Evolutionary conservation across 768 basidiomycete genomes (phyloP).

Genomic region (Kwoniella shandongensis): DNA sequence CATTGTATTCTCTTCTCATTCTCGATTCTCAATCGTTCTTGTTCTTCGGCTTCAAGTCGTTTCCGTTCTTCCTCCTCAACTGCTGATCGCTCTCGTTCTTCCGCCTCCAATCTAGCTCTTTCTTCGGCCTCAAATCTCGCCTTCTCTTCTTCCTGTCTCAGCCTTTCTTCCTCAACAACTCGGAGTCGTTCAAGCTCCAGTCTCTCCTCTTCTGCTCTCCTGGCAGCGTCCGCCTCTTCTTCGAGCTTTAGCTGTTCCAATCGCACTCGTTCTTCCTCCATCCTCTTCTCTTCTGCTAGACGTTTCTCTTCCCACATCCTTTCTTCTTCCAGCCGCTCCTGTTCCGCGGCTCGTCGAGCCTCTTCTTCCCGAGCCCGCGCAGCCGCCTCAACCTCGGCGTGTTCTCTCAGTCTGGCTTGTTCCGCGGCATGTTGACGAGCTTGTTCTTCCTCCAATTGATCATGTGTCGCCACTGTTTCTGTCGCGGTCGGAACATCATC

Average conservation of each 20-base stretch:
- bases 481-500: no score
- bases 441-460: no score
- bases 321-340: slow-evolving; percentile 16
- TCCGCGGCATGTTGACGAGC: no score
- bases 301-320: slow-evolving; percentile 6
- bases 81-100: slow-evolving; percentile 12
- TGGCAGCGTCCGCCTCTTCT: slow-evolving; percentile 4
- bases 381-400: slow-evolving; percentile 12
- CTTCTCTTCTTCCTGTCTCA: slow-evolving; percentile 8
- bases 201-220: not conserved
- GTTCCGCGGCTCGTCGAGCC: slow-evolving; percentile 1
- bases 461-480: no score
- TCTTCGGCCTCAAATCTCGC: slow-evolving; percentile 7
- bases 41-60: slow-evolving; percentile 9
- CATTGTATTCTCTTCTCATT: slow-evolving; percentile 12
- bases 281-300: slow-evolving; percentile 8
- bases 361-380: slow-evolving; percentile 12
- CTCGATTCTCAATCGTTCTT: slow-evolving; percentile 8
- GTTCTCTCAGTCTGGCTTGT: not conserved
- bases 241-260: slow-evolving; percentile 5
- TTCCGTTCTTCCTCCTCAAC: slow-evolving; percentile 17
- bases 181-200: slow-evolving; percentile 1
- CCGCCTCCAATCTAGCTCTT: slow-evolving; percentile 9
- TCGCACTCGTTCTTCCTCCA: slow-evolving; percentile 12
- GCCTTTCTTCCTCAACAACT: slow-evolving; percentile 13